Evolutionary conservation across 108 stramenopile species (phyloP).

Genomic region (Nitzschia sp.): DNA sequence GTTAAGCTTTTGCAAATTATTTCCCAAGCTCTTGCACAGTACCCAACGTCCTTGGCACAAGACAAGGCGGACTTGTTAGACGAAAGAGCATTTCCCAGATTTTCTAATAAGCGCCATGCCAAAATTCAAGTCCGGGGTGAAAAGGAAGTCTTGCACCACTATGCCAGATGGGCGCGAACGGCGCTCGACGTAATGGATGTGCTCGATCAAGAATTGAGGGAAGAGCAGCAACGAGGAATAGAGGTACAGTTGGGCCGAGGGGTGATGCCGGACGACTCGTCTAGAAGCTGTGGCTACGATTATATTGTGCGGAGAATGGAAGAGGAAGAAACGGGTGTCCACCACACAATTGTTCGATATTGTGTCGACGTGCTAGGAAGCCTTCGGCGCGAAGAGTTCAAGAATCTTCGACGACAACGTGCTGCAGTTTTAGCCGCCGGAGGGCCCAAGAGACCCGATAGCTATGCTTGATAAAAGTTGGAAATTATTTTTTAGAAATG

Average conservation of each 20-base stretch:
- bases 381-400: conserved; percentile 77
- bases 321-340: conserved; percentile 62
- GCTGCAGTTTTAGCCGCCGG: background rate
- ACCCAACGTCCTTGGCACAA: conserved; percentile 81
- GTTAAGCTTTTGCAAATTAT: conserved; percentile 62
- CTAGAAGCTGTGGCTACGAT: conserved; percentile 56
- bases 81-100: conserved; percentile 65
- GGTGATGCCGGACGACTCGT: conserved; percentile 28
- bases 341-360: conserved; percentile 82
- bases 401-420: conserved; percentile 40
- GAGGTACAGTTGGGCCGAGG: conserved; percentile 42
- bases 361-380: conserved; percentile 86
- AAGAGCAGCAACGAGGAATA: conserved; percentile 49
- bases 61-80: conserved; percentile 71
- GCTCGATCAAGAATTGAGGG: conserved; percentile 67
- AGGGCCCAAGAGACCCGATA: background rate
- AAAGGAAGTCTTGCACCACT: conserved; percentile 90
- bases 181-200: conserved; percentile 77
- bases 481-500: too few relatives aligned
- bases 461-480: conserved; percentile 4
- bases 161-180: conserved; percentile 71
- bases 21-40: conserved; percentile 54
- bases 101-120: conserved; percentile 86
- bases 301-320: conserved; percentile 71
- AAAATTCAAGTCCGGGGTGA: conserved; percentile 90